Base-by-base conservation (phyloP, 345 rosid species). In the Microthlaspi erraticum region DNA sequence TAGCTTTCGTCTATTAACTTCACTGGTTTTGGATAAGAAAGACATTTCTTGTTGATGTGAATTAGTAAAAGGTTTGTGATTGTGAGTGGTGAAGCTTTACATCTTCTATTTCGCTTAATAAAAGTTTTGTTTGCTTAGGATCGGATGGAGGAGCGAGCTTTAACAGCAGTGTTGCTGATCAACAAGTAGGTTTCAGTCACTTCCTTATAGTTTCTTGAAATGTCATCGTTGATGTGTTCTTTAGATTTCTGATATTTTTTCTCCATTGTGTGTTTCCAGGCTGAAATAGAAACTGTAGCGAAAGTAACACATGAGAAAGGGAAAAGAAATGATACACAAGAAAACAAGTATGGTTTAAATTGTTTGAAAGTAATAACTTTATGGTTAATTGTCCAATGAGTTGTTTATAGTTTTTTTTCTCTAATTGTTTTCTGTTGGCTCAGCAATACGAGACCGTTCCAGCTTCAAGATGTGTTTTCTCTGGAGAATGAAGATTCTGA, bases 401-500 rank as follows among this genome's bases (percentile, higher is more conserved):
- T 29, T 23, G 12, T 60, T 51, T 43, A 19, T 33, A 54, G 52
- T 52, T 60, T 4, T 19, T 71, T 32, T 3, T 23, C 42, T 2
- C 5, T 0, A 31, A 14, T 33, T 37, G 34, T 50, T 16, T 16
- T 10, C 19, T 37, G 45, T 55, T 75, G 66, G 54, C 33, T 33
- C 73, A 95, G 99, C 55, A 88, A 83, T 62, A 90, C 96, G 20
- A 87, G 83, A 81, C 54, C 97, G 3, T 95, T 95, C 64, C 97
- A 89, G 76, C 66, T 95, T 46, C 96, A 92, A 78, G 91, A 95
- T 81, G 99, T 95, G 31, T 92, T 95, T 86, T 80, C 93, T 31
- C 77, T 92, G 54, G 99, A 90, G 70, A 92, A 88, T 82, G 98
- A 92, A 74, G 96, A 95, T 71, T 90, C 98, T 37, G 97, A 95